phyloP scores from a whole-genome alignment of 1,284 basidiomycete species.

The Malassezia arunalokei region DNA sequence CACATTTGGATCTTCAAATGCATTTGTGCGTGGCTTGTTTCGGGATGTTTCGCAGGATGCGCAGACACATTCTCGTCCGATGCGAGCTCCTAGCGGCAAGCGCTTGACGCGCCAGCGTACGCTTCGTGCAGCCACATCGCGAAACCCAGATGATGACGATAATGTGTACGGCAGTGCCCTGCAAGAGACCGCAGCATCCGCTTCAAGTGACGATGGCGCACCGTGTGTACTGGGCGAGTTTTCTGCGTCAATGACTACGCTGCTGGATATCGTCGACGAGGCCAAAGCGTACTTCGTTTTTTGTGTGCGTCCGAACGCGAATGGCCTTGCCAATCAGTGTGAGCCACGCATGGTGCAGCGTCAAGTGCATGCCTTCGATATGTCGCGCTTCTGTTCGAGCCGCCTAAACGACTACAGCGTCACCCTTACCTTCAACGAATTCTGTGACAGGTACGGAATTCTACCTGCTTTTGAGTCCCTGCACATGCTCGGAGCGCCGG shows the following conservation, averaged over 20 bases:
- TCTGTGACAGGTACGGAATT: slow-evolving; percentile 56
- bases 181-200: slow-evolving; percentile 16
- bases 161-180: slow-evolving; percentile 13
- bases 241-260: slow-evolving; percentile 63
- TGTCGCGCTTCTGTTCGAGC: slow-evolving; percentile 57
- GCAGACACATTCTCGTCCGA: slow-evolving; percentile 59
- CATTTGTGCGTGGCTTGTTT: slow-evolving; percentile 83
- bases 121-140: slow-evolving; percentile 26
- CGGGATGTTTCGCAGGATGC: slow-evolving; percentile 65
- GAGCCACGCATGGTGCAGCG: slow-evolving; percentile 83
- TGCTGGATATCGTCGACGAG: slow-evolving; percentile 79
- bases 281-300: slow-evolving; percentile 85
- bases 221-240: slow-evolving; percentile 75
- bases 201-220: slow-evolving; percentile 11
- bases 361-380: slow-evolving; percentile 69
- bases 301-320: slow-evolving; percentile 86
- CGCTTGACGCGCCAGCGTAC: slow-evolving; percentile 27
- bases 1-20: slow-evolving; percentile 43
- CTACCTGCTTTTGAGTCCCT: slow-evolving; percentile 28
- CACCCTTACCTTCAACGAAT: slow-evolving; percentile 74
- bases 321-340: slow-evolving; percentile 80
- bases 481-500: slow-evolving; percentile 50
- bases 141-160: slow-evolving; percentile 44
- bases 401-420: slow-evolving; percentile 49
- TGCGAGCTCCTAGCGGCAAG: slow-evolving; percentile 60